phyloP scores from a whole-genome alignment of 495 filamentous ascomycete species.

The Neurospora hispaniola region DNA sequence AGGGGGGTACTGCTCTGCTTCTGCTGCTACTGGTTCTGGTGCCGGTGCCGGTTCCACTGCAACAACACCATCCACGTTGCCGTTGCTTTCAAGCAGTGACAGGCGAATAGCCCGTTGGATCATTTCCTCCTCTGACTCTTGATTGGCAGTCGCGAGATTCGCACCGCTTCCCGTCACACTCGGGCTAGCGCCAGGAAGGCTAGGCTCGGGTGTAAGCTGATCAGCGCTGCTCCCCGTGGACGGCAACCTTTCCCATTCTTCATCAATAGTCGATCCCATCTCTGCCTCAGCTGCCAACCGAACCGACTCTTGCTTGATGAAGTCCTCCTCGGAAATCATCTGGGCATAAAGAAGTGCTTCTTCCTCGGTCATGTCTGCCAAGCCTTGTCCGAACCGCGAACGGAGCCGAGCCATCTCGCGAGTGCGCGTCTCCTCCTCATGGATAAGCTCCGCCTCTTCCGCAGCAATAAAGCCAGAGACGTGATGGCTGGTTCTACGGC shows the following conservation, averaged over 20 bases:
- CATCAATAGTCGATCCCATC: constrained; percentile 37
- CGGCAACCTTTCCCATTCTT: constrained; percentile 35
- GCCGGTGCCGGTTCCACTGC: constrained; percentile 11
- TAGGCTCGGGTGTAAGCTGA: constrained; percentile 42
- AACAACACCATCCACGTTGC: constrained; percentile 24
- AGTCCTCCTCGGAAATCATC: constrained; percentile 75
- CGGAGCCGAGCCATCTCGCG: constrained; percentile 57
- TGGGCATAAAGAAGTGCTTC: constrained; percentile 83
- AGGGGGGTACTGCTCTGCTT: constrained; percentile 21
- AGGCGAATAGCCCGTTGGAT: constrained; percentile 73
- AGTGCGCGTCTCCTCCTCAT: constrained; percentile 48
- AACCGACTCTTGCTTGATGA: constrained; percentile 49
- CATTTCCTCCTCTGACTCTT: constrained; percentile 51
- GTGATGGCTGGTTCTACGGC: constrained; percentile 28
- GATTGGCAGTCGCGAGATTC: constrained; percentile 13
- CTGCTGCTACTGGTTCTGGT: background rate
- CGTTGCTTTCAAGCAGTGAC: constrained; percentile 48
- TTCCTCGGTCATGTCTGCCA: constrained; percentile 73
- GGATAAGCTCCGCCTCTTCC: constrained; percentile 66
- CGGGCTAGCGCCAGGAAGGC: constrained; percentile 32
- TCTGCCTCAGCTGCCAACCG: constrained; percentile 37
- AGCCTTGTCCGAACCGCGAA: constrained; percentile 69
- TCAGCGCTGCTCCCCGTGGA: constrained; percentile 30
- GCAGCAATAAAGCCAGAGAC: constrained; percentile 67
- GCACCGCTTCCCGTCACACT: constrained; percentile 2